Conservation (phyloP, 768 basidiomycete species). For the Piloderma croceum region DNA sequence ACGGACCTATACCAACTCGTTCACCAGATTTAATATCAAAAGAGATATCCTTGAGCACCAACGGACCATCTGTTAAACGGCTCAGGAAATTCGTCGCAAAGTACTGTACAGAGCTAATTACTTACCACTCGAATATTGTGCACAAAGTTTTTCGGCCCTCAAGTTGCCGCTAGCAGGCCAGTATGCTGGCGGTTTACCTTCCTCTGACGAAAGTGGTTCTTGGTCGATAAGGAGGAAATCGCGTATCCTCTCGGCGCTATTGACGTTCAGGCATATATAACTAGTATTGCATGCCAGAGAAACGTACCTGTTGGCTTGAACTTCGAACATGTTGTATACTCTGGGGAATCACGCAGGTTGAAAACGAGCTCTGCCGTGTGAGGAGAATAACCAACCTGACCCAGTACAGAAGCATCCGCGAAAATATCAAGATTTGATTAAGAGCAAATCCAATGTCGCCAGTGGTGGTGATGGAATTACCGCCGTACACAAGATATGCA, state of each 20-base stretch:
- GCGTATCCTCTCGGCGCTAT: conserved; percentile 30
- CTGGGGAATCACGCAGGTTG: conserved; percentile 17
- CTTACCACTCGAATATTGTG: conserved; percentile 54
- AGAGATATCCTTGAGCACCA: conserved; percentile 41
- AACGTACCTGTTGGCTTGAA: too few species aligned
- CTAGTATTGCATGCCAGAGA: neutral
- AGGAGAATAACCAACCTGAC: too few species aligned
- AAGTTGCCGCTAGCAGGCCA: conserved; percentile 62
- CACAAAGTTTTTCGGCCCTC: conserved; percentile 47
- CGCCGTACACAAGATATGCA: conserved; percentile 31
- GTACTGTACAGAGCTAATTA: too few species aligned
- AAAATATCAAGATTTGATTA: conserved; percentile 8
- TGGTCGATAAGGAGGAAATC: conserved; percentile 56
- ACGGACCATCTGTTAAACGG: conserved; percentile 38
- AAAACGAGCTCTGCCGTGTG: too few species aligned
- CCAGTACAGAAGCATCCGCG: too few species aligned
- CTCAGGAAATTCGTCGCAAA: too few species aligned
- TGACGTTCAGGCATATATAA: neutral
- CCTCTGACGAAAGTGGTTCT: conserved; percentile 38
- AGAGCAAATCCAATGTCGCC: conserved; percentile 17
- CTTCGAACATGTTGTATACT: conserved; percentile 18
- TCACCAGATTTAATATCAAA: conserved; percentile 37
- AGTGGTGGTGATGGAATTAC: conserved; percentile 6
- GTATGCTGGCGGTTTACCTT: conserved; percentile 52
- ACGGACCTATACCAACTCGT: conserved; percentile 32